Conservation (phyloP, 108 stramenopile genomes). For the Skeletonema tropicum region DNA sequence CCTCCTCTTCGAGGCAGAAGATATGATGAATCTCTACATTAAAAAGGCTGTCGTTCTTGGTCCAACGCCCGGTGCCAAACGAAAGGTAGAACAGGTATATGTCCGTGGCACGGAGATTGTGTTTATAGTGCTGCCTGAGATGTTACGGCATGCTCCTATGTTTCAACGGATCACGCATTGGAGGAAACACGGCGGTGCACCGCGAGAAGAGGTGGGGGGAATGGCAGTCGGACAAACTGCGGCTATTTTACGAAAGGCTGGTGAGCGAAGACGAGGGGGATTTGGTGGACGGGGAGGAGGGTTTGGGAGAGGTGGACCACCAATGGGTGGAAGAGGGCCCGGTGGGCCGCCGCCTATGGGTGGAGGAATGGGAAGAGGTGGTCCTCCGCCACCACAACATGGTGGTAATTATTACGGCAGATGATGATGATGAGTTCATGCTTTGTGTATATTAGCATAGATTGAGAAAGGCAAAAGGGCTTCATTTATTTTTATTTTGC, state of each 20-base stretch:
- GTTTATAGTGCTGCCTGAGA: constrained; percentile 85
- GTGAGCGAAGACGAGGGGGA: constrained; percentile 73
- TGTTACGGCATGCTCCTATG: constrained; percentile 91
- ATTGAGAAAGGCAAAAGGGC: background rate
- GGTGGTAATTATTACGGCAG: constrained; percentile 31
- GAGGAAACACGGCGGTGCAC: constrained; percentile 90
- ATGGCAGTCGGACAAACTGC: constrained; percentile 90
- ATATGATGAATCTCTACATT: constrained; percentile 90
- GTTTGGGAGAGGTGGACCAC: constrained; percentile 59
- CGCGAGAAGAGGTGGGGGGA: constrained; percentile 89
- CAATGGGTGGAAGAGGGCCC: constrained; percentile 39
- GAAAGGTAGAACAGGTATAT: constrained; percentile 81
- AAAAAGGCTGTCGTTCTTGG: constrained; percentile 80
- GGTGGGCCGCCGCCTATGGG: constrained; percentile 43
- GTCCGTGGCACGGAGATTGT: constrained; percentile 82
- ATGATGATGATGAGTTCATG: constrained; percentile 7
- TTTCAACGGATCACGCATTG: constrained; percentile 90
- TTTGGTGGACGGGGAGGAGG: constrained; percentile 63
- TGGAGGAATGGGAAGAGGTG: constrained; percentile 24
- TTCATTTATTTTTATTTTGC: background rate
- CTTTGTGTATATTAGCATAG: background rate
- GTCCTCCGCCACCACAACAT: background rate
- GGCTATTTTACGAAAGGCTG: constrained; percentile 86
- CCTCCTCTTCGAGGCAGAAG: constrained; percentile 88
- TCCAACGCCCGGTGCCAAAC: constrained; percentile 59